Evolutionary conservation across 1,284 basidiomycete genomes (phyloP).

Genomic region (Ustilago nuda): DNA sequence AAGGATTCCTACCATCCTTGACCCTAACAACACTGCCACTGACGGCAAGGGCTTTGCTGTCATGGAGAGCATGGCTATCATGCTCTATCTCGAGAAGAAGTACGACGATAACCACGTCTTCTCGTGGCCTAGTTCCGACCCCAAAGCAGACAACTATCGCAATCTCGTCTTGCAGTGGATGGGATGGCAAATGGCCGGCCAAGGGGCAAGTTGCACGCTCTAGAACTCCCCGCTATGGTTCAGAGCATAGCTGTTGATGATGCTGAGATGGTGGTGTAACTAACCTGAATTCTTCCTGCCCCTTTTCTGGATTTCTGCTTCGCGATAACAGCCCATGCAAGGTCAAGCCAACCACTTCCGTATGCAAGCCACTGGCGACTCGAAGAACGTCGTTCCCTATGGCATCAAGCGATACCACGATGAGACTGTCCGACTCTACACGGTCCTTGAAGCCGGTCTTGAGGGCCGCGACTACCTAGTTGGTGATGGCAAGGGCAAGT

Average conservation of each 20-base stretch:
- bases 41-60: slow-evolving; percentile 43
- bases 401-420: slow-evolving; percentile 52
- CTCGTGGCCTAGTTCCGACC: slow-evolving; percentile 46
- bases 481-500: slow-evolving; percentile 57
- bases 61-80: slow-evolving; percentile 52
- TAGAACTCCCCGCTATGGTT: background rate
- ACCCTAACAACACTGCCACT: slow-evolving; percentile 51
- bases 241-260: background rate
- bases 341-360: slow-evolving; percentile 59
- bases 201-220: slow-evolving; percentile 12
- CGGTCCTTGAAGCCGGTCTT: slow-evolving; percentile 51
- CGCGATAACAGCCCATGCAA: slow-evolving; percentile 41
- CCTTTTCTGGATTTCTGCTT: background rate
- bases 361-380: slow-evolving; percentile 47
- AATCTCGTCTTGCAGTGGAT: slow-evolving; percentile 54
- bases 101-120: slow-evolving; percentile 58
- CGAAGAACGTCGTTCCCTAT: slow-evolving; percentile 55
- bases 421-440: slow-evolving; percentile 55
- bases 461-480: slow-evolving; percentile 57
- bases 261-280: background rate
- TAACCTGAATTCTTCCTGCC: background rate
- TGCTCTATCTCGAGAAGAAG: slow-evolving; percentile 61
- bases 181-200: slow-evolving; percentile 27
- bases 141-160: slow-evolving; percentile 49
- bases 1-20: slow-evolving; percentile 57